Base-by-base conservation (phyloP, 805 yeast genomes). In the Komagataella populi region DNA sequence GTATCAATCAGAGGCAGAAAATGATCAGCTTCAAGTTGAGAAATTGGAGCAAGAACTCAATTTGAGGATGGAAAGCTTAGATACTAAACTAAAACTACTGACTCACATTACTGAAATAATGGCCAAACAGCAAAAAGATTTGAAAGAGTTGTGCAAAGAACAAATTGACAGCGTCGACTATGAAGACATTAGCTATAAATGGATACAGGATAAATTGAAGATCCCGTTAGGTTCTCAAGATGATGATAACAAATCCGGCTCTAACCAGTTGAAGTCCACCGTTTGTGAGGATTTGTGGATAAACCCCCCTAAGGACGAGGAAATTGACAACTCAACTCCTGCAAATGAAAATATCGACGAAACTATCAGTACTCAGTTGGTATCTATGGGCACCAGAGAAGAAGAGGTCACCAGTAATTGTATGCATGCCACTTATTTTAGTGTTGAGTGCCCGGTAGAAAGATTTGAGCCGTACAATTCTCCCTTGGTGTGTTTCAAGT, bases 401-500 rank as follows among this genome's bases (percentile, higher is more conserved):
- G 39, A 30, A 10, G 39, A 30, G 14, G 12, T 10, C 14, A 30
- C n/a, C 39, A 30, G 14, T 5, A 10, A 6, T 14, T 14, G 6
- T 30, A 10, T 30, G 2, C 10, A 8, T 12, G 14, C 12, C 39
- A 30, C 39, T 30, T 1, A 14, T 10, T 30, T 14, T 30, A 30
- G 6, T 30, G 39, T 10, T 4, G 14, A 30, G 2, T 7, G 5
- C n/a, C 14, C 4, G 14, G 14, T 8, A 39, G 45, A 49, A 18
- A 51, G 17, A 45, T 54, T 55, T 46, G 50, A 48, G 48, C 53
- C 52, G 45, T 58, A 56, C 50, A 51, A 46, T 43, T 49, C 59
- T 12, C 46, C 49, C 14, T 48, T 56, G 24, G 46, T 52, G 14
- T 52, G 55, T 5, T 49, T 58, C 47, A 52, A 52, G 46, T 53